Percentiles rank a stretch among this genome's conserved stretches.
Conservation (phyloP, 164 flowering plant genomes). For the Santalum album region DNA sequence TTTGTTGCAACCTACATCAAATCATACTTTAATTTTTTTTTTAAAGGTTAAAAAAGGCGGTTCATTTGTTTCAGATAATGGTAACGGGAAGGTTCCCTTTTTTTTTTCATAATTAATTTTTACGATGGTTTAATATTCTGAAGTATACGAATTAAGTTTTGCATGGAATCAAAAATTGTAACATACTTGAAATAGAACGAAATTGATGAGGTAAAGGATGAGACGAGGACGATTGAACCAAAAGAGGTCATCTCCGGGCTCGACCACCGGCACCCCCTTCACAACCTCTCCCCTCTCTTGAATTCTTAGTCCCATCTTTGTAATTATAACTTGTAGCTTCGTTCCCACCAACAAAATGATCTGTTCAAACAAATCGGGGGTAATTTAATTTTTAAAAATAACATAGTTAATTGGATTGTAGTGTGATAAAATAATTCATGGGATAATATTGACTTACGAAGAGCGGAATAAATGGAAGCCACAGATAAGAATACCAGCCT, state of each 20-base stretch:
- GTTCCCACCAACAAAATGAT: conserved; percentile 74
- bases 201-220: conserved; percentile 63
- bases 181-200: conserved; percentile 77
- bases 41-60: too few species aligned
- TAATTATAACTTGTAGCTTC: conserved; percentile 78
- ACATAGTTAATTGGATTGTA: too few species aligned
- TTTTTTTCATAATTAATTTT: too few species aligned
- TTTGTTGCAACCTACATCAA: too few species aligned
- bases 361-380: conserved; percentile 20
- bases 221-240: conserved; percentile 83
- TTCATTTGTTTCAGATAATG: too few species aligned
- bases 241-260: conserved; percentile 68
- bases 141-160: too few species aligned
- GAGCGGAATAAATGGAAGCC: conserved; percentile 73
- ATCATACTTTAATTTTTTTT: too few species aligned
- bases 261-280: conserved; percentile 61
- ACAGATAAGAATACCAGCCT: conserved; percentile 64
- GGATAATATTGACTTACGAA: conserved; percentile 38
- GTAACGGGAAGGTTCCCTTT: too few species aligned
- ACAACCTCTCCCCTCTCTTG: conserved; percentile 79
- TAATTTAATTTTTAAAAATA: neutral
- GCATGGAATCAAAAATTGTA: too few species aligned
- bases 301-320: conserved; percentile 69
- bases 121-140: too few species aligned
- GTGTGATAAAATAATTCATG: neutral